Evolutionary conservation across 169 alveolate genomes (phyloP), one percentile per base, ranked within the genome.

Genomic region (Miamiensis avidus): DNA sequence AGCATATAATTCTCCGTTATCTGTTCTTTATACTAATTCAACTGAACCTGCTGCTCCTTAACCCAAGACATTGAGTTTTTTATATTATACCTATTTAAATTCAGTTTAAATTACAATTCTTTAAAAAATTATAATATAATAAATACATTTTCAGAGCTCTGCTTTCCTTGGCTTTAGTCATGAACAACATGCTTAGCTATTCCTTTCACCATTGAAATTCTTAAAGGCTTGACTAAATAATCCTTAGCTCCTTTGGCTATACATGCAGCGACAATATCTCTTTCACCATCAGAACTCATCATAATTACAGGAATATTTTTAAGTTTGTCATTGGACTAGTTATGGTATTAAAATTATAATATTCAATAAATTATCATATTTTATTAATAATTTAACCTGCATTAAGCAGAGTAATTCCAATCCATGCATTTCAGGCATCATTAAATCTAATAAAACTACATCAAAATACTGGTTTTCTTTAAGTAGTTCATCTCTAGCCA

Each of bases 351-450:
- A n/a, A 82, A 73, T 30, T 16, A 32, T 31, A 29, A 29, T 33
- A 65, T n/a, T n/a, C n/a, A n/a, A n/a, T n/a, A n/a, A n/a, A n/a
- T n/a, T n/a, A n/a, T n/a, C n/a, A n/a, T n/a, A n/a, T n/a, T n/a
- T n/a, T n/a, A n/a, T n/a, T n/a, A 49, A 49, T 49, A 49, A 49
- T 11, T 49, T 49, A 11, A 49, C 91, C 78, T 88, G 31, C 90
- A 94, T 88, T 32, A 74, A 69, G 1, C 75, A 31, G 25, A 95
- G 90, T 28, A 95, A 82, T 34, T 93, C 97, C 0, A 89, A 69
- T 1, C 97, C 97, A 81, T 89, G 93, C 94, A 95, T 90, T 77
- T 89, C 95, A 25, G 97, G 97, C 95, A 95, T 91, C 28, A 73
- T 81, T 16, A 95, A 84, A 79, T 95, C 97, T 6, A 93, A 88